A percentile compares a stretch with the other conserved stretches of the same genome.
These are phyloP conservation scores for Tripidium arundinaceum DNA, from an alignment of 202 grass and related monocot genomes.

Conservation along the genomic window DNA sequence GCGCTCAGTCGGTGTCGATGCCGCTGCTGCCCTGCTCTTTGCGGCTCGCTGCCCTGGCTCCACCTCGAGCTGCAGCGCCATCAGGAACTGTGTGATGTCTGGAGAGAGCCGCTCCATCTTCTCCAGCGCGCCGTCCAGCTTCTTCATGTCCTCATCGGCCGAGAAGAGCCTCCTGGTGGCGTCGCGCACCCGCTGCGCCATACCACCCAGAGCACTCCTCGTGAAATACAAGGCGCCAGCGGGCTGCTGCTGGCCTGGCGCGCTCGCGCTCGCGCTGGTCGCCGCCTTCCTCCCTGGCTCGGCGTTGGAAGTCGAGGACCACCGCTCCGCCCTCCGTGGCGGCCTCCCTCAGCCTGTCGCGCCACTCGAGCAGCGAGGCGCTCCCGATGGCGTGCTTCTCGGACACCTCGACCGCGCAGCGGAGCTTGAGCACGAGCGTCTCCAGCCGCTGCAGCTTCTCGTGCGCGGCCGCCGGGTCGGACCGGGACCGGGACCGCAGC, in stretches of 20 bases:
- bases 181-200: not conserved
- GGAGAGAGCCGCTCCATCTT: not conserved
- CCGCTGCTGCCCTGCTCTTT: not conserved
- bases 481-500: not conserved
- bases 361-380: conserved; percentile 1
- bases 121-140: not conserved
- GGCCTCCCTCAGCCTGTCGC: conserved; percentile 13
- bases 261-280: not conserved
- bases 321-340: not conserved
- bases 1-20: too few relatives aligned
- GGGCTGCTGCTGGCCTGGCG: not conserved
- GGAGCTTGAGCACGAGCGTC: conserved; percentile 12
- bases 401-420: not conserved
- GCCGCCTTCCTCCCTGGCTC: not conserved
- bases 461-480: too few relatives aligned
- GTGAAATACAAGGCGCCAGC: not conserved
- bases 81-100: not conserved
- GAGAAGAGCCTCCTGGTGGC: not conserved
- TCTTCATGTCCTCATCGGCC: not conserved
- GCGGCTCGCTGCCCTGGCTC: not conserved
- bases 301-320: not conserved
- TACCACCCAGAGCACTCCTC: not conserved
- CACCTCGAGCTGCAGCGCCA: not conserved
- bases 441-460: conserved; percentile 29
- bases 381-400: not conserved